These are phyloP conservation scores for Torulaspora delbrueckii DNA, from an alignment of 805 yeast genomes.

Conservation along the genomic window DNA sequence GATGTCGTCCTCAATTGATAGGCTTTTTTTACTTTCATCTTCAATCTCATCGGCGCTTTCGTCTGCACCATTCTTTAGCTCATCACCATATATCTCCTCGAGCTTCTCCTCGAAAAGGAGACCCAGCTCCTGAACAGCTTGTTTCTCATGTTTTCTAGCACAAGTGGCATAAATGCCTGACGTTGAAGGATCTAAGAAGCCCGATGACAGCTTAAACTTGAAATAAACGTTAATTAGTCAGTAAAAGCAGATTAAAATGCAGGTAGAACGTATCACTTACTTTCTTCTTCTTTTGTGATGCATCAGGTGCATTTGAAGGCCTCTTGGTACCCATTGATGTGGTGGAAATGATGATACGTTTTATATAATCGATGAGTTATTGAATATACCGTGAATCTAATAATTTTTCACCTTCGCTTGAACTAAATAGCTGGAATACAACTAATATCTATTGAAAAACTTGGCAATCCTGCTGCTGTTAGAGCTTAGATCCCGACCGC, in stretches of 20 bases:
- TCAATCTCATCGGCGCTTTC: conserved; percentile 19
- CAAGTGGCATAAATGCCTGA: conserved; percentile 89
- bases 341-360: background rate
- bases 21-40: conserved; percentile 35
- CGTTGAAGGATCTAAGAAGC: conserved; percentile 69
- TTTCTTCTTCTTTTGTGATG: conserved; percentile 11
- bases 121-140: conserved; percentile 69
- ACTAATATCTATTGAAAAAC: conserved; percentile 24
- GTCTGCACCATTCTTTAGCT: conserved; percentile 24
- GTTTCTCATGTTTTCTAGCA: conserved; percentile 70
- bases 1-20: conserved; percentile 73
- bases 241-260: background rate
- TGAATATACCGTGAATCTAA: background rate
- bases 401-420: conserved; percentile 1
- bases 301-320: background rate
- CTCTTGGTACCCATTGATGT: conserved; percentile 10
- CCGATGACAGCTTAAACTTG: conserved; percentile 33
- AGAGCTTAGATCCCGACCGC: conserved; percentile 11
- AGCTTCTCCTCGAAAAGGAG: conserved; percentile 52
- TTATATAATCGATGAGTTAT: background rate
- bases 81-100: conserved; percentile 43
- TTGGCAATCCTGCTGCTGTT: conserved; percentile 26
- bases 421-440: background rate
- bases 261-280: conserved; percentile 5
- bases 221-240: background rate